phyloP scores from a whole-genome alignment of 225 moss, liverwort and hornwort species.

The Asterella californica region DNA sequence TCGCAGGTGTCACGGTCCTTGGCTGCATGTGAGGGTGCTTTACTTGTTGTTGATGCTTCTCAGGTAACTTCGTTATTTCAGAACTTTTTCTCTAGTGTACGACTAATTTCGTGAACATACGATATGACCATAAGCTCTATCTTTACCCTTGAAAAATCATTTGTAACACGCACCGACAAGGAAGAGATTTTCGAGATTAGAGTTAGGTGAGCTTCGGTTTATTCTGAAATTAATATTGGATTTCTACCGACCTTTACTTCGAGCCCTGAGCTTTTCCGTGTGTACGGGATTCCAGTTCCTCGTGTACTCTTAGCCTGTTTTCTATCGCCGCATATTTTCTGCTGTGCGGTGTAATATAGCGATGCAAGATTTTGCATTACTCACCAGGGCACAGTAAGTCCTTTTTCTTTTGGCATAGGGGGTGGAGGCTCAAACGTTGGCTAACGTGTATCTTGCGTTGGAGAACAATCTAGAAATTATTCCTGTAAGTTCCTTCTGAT shows the following conservation, averaged over 20 bases:
- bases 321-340: too few species aligned
- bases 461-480: conserved; percentile 93
- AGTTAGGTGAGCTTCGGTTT: neutral
- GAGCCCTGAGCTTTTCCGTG: neutral
- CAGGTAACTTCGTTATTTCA: conserved; percentile 42
- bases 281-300: neutral
- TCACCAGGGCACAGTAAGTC: neutral
- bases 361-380: too few species aligned
- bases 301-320: too few species aligned
- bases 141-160: neutral
- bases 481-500: conserved; percentile 46
- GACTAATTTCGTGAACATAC: neutral
- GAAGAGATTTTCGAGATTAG: neutral
- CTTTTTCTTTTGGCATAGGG: conserved; percentile 23
- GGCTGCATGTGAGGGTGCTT: conserved; percentile 96
- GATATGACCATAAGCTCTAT: neutral
- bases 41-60: conserved; percentile 92
- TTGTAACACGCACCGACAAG: neutral
- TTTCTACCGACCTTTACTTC: neutral
- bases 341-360: too few species aligned
- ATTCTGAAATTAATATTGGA: too few species aligned
- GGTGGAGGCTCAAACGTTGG: conserved; percentile 95
- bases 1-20: conserved; percentile 71
- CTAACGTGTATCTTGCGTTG: conserved; percentile 90
- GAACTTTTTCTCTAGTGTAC: neutral